Base-by-base conservation (phyloP, 2,329 filamentous ascomycete species). In the Colletotrichum sp. region DNA sequence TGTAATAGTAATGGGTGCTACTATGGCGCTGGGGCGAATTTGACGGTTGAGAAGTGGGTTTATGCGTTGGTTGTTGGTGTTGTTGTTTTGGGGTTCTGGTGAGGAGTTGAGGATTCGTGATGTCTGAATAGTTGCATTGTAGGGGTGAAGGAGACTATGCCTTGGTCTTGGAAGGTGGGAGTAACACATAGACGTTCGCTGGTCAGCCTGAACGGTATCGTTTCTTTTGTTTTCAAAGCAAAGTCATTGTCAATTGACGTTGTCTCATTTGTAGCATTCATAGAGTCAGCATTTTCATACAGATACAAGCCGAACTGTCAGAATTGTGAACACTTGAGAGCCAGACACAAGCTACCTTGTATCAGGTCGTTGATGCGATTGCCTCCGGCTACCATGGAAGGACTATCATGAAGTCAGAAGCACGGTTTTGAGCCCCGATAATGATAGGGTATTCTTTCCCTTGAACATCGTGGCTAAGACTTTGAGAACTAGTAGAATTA, bases 1-100 rank as follows among this genome's bases (percentile, higher is more conserved):
- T 75, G 72, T n/a, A 72, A 67, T 27, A 55, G 63, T 1, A 75
- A 72, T n/a, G 27, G 70, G 34, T 73, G 74, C 9, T 74, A 69
- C 8, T 73, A 68, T 6, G 74, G 74, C 2, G 65, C 70, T 11
- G 74, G 70, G 6, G 32, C 65, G 28, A 73, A 61, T 28, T 11
- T 76, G 57, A 63, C 15, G 9, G 74, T 65, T 7, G 71, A 22
- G 4, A 48, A 16, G 19, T 76, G 74, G 74, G 28, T 64, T 25
- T 76, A 64, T 39, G 59, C 55, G 8, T 2, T 71, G 13, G 44
- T 65, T 30, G 63, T 63, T 16, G 70, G 55, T 16, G 69, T 55
- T 16, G 27, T 73, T 9, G 34, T 39, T 19, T 11, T 75, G 69
- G 57, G 55, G 4, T 32, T 72, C 25, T 68, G 44, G 36, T 72